Evolutionary conservation across 805 yeast species (phyloP).

Genomic region (Suhomyces xylopsoci): DNA sequence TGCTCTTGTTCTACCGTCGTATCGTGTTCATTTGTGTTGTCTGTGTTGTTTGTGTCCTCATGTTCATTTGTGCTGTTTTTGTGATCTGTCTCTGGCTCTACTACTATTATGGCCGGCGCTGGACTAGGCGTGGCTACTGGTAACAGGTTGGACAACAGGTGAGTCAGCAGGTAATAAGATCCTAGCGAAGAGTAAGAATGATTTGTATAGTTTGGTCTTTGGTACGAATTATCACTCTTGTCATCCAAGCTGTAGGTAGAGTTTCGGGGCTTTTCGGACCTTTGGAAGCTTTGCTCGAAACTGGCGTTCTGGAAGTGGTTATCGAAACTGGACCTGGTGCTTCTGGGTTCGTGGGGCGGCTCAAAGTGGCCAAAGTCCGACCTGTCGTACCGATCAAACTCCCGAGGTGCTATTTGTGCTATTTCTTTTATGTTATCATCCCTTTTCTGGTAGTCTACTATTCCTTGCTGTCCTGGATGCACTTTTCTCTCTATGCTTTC

Average conservation of each 20-base stretch:
- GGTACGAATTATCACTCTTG: not conserved
- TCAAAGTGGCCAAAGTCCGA: not conserved
- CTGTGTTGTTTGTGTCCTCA: no score
- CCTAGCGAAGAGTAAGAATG: conserved; percentile 27
- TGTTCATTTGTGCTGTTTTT: not conserved
- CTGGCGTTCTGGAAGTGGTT: not conserved
- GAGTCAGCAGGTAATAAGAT: conserved; percentile 13
- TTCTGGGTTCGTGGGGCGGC: not conserved
- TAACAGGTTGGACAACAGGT: not conserved
- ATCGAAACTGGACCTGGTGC: conserved; percentile 2
- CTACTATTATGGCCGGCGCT: conserved; percentile 6
- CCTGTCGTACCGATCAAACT: not conserved
- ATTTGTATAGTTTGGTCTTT: conserved; percentile 9
- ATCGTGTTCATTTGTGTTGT: not conserved
- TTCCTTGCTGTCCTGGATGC: not conserved
- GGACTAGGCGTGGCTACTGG: conserved; percentile 1
- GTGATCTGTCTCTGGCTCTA: not conserved
- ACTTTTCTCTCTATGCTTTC: conserved; percentile 34
- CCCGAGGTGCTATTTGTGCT: not conserved
- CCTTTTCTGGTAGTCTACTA: not conserved
- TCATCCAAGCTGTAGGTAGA: not conserved
- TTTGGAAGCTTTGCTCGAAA: not conserved
- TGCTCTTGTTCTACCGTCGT: not conserved
- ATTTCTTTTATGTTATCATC: not conserved
- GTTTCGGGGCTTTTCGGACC: not conserved